Percentiles rank a stretch among this genome's conserved stretches.
Evolutionary conservation across 495 filamentous ascomycete genomes (phyloP).

Genomic region (Tuber brumale): DNA sequence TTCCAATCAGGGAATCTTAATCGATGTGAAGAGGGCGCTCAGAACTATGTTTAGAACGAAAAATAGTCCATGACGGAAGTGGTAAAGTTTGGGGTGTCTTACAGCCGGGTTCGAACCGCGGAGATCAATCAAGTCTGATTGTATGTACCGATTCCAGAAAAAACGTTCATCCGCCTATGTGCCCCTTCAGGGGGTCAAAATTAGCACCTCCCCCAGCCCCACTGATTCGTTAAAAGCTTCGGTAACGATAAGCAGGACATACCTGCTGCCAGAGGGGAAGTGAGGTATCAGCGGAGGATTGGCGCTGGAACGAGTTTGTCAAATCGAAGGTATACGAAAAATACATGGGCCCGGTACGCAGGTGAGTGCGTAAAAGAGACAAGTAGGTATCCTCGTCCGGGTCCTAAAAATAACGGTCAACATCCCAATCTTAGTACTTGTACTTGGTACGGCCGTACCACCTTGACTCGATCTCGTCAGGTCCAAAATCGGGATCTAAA

Average conservation of each 20-base stretch:
- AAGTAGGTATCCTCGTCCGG: slow-evolving; percentile 90
- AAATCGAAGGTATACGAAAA: slow-evolving; percentile 95
- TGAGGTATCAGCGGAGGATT: slow-evolving; percentile 62
- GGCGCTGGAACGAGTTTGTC: slow-evolving; percentile 92
- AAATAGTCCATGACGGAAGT: not conserved
- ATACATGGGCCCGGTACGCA: slow-evolving; percentile 88
- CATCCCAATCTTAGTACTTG: slow-evolving; percentile 7
- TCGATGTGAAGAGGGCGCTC: not conserved
- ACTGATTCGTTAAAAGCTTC: not conserved
- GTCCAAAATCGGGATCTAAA: not conserved
- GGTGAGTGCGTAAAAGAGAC: slow-evolving; percentile 64
- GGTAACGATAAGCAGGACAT: slow-evolving; percentile 11
- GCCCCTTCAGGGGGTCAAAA: not conserved
- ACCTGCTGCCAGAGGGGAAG: slow-evolving; percentile 75
- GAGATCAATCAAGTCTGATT: slow-evolving; percentile 86
- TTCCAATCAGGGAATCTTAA: not conserved
- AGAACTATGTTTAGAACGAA: not conserved
- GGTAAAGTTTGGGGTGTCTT: slow-evolving; percentile 20
- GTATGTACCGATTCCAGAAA: slow-evolving; percentile 96
- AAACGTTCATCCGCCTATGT: slow-evolving; percentile 79
- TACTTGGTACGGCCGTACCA: slow-evolving; percentile 3
- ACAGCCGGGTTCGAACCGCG: slow-evolving; percentile 50
- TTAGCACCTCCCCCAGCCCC: slow-evolving; percentile 15
- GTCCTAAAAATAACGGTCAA: slow-evolving; percentile 47
- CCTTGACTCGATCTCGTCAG: not conserved